phyloP scores from a whole-genome alignment of 305 asterid genomes.

The Solanum hybrid region DNA sequence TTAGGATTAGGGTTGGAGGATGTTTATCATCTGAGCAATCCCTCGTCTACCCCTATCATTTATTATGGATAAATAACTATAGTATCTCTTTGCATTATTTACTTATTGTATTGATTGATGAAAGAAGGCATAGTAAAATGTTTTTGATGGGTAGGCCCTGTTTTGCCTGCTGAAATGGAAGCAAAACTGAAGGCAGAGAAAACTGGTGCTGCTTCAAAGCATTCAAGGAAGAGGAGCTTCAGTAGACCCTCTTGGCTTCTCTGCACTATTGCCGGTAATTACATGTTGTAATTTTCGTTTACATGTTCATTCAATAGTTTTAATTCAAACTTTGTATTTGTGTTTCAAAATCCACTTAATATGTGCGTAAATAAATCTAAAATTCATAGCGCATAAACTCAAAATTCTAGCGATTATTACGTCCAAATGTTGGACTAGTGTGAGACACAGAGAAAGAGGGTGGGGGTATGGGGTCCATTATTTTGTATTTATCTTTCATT shows the following conservation, averaged over 20 bases:
- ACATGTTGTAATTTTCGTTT: background rate
- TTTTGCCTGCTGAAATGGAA: conserved; percentile 6
- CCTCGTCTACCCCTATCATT: background rate
- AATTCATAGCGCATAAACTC: background rate
- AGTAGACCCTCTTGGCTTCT: conserved; percentile 13
- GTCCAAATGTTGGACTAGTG: background rate
- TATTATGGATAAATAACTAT: background rate
- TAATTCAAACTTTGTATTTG: background rate
- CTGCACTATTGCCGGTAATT: conserved; percentile 9
- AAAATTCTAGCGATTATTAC: background rate
- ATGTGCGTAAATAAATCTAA: background rate
- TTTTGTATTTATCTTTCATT: background rate
- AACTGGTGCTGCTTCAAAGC: background rate
- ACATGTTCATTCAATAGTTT: background rate
- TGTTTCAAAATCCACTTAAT: background rate
- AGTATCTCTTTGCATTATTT: background rate
- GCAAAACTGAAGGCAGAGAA: background rate
- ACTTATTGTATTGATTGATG: background rate
- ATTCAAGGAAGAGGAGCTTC: background rate
- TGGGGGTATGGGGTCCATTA: background rate
- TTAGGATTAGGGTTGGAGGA: background rate
- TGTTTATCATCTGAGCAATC: background rate
- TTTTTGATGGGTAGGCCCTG: background rate
- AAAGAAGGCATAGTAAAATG: background rate
- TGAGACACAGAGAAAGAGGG: background rate